phyloP scores from a whole-genome alignment of 306 rosid genomes.

The Trichosanthes cucumerina region DNA sequence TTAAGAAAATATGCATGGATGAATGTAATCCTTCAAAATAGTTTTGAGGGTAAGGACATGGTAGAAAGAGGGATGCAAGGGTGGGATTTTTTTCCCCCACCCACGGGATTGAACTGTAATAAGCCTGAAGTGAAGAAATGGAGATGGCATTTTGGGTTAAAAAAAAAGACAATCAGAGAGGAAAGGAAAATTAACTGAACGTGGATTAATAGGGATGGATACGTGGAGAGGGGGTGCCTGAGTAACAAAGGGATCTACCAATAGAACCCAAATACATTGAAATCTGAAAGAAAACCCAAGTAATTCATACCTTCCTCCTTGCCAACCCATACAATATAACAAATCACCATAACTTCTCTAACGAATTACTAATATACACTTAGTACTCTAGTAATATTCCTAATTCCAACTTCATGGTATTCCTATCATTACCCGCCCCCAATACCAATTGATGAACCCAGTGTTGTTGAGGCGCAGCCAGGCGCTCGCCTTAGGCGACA shows the following conservation, averaged over 20 bases:
- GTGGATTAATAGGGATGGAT: neutral
- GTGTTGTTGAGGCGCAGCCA: too few relatives aligned
- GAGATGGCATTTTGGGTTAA: neutral
- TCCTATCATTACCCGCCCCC: too few relatives aligned
- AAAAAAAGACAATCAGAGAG: neutral
- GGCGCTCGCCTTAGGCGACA: too few relatives aligned
- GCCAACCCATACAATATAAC: too few relatives aligned
- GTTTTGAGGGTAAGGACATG: neutral
- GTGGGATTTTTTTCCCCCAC: neutral
- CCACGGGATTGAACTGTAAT: neutral
- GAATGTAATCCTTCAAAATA: neutral
- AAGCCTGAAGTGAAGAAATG: neutral
- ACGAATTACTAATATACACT: too few relatives aligned
- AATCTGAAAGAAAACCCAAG: too few relatives aligned
- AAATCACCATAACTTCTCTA: too few relatives aligned
- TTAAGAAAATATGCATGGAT: neutral
- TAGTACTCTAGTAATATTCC: too few relatives aligned
- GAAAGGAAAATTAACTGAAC: neutral
- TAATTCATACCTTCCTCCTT: too few relatives aligned
- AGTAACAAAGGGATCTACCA: neutral
- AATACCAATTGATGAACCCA: too few relatives aligned
- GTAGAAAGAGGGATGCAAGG: neutral
- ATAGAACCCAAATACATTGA: too few relatives aligned
- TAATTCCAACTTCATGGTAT: too few relatives aligned
- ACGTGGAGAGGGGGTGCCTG: neutral